Evolutionary conservation across 371 early-diverging fungal species (phyloP), one percentile per base, ranked within the genome.

Genomic region (Saksenaea vasiformis): DNA sequence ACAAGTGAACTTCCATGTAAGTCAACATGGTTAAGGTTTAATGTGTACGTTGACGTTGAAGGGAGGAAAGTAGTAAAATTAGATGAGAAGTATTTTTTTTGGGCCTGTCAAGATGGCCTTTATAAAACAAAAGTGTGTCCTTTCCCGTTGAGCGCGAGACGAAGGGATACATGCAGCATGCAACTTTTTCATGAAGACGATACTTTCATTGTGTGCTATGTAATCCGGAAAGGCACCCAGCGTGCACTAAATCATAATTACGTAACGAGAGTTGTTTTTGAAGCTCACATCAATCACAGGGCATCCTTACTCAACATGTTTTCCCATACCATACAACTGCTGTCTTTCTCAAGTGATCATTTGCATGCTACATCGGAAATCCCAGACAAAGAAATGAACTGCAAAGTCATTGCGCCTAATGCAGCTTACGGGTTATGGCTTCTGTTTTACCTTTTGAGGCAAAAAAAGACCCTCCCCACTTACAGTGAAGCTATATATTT

Each of bases 1-100:
- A 78, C 3, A 84, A 62, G 58, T 88, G 89, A 28, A 88, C 80
- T 68, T 82, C 80, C 72, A 80, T 69, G 66, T 88, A 88, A 15
- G 86, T 85, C 28, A 86, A 58, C 72, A 81, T 71, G 22, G 26
- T 60, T 62, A 54, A 14, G 34, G 35, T 47, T 39, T 39, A 39
- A 39, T 39, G 39, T 2, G 22, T 19, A n/a, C n/a, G 51, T 47
- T 47, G 3, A 22, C 22, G 27, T 17, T 7, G 17, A 47, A 11
- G 51, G 5, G 24, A 47, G 22, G 22, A 22, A 47, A 22, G 10
- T 22, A 22, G 8, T 22, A 47, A 22, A 47, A 47, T 22, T 22
- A 10, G 22, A 22, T 26, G 22, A 22, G 51, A 47, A 47, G 24
- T 10, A 47, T 10, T 17, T 22, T 17, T 47, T 31, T 31, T 31